A percentile compares a stretch with the other conserved stretches of the same genome.
Evolutionary conservation across 306 rosid genomes (phyloP).

Genomic region (Lathyrus aphaca): DNA sequence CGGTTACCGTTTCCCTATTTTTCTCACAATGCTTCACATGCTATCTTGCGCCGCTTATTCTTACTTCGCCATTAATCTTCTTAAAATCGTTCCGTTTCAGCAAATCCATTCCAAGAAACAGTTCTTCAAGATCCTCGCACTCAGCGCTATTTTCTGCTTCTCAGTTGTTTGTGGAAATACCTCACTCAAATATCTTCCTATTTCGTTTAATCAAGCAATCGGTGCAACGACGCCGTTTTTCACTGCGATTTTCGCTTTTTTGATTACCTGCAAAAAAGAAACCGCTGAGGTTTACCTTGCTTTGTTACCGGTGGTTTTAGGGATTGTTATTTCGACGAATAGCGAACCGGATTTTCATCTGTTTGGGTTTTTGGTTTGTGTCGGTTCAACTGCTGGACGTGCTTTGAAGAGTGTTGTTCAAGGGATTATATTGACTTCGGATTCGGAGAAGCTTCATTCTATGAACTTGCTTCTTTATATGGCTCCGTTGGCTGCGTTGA

Average conservation of each 20-base stretch:
- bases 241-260: slow-evolving; percentile 77
- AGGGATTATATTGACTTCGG: slow-evolving; percentile 74
- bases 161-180: slow-evolving; percentile 96
- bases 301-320: slow-evolving; percentile 77
- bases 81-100: slow-evolving; percentile 75
- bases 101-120: slow-evolving; percentile 73
- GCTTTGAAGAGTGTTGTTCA: slow-evolving; percentile 90
- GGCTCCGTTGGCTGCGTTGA: slow-evolving; percentile 89
- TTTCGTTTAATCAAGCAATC: slow-evolving; percentile 89
- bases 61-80: slow-evolving; percentile 61
- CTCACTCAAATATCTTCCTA: slow-evolving; percentile 80
- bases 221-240: slow-evolving; percentile 96
- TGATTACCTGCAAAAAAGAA: slow-evolving; percentile 79
- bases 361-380: slow-evolving; percentile 76
- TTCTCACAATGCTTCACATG: slow-evolving; percentile 97
- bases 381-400: slow-evolving; percentile 89
- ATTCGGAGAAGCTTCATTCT: slow-evolving; percentile 89
- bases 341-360: slow-evolving; percentile 84
- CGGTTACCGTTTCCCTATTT: slow-evolving; percentile 84
- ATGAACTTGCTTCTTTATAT: slow-evolving; percentile 88
- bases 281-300: slow-evolving; percentile 74
- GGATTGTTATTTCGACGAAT: slow-evolving; percentile 77
- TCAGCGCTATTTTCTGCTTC: slow-evolving; percentile 78
- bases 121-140: slow-evolving; percentile 80
- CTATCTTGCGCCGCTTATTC: slow-evolving; percentile 76